These are phyloP conservation scores for Claviceps spartinae DNA, from an alignment of 2,329 filamentous ascomycete species.

Conservation along the genomic window DNA sequence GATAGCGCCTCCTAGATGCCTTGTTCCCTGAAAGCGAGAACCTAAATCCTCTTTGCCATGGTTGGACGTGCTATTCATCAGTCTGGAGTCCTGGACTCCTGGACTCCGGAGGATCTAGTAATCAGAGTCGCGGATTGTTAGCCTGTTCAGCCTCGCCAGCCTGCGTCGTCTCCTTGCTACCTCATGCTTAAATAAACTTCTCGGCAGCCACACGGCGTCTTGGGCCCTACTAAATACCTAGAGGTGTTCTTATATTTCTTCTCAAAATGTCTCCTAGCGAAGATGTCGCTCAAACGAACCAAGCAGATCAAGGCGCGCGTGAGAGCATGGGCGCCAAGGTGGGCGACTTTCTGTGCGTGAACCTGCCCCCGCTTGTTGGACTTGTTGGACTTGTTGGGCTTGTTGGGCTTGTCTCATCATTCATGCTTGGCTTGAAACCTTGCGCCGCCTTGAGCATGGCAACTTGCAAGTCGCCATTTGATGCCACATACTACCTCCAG, in stretches of 20 bases:
- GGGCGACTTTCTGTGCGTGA: conserved; percentile 19
- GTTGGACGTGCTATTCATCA: neutral
- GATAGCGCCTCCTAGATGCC: neutral
- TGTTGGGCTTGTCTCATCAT: neutral
- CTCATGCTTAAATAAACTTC: neutral
- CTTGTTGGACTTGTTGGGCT: no score
- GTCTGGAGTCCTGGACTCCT: neutral
- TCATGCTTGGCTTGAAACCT: neutral
- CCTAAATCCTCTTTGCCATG: neutral
- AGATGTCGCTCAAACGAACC: neutral
- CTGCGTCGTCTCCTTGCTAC: neutral
- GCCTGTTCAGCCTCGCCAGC: neutral
- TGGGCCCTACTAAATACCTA: neutral
- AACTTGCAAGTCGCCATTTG: neutral
- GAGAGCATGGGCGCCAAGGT: conserved; percentile 20
- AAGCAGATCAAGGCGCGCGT: neutral
- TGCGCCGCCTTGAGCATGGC: neutral
- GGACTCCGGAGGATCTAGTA: neutral
- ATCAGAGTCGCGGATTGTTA: neutral
- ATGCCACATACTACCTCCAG: neutral
- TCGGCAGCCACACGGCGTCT: neutral
- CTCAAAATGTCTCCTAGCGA: neutral
- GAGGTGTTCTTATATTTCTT: neutral
- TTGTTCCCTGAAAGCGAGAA: neutral
- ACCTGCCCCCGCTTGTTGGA: conserved; percentile 4